Evolutionary conservation across 495 filamentous ascomycete species (phyloP).

Genomic region (Haplographium delicatum): DNA sequence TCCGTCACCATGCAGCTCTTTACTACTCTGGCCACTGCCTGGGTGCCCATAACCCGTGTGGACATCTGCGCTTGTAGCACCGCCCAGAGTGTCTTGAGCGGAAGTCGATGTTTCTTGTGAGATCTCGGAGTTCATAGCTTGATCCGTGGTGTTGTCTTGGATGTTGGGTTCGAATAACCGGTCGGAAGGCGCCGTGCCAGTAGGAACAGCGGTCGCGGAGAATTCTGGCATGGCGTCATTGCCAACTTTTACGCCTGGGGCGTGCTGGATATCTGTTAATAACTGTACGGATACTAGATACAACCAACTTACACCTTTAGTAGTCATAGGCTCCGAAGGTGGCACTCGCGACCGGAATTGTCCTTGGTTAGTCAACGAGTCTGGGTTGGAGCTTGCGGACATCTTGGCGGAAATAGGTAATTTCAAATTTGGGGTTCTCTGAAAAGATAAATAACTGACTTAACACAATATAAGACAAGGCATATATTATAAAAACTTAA

Average conservation of each 20-base stretch:
- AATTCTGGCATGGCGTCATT: conserved; percentile 60
- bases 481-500: no score
- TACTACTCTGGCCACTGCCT: conserved; percentile 52
- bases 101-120: conserved; percentile 36
- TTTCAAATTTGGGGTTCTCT: neutral
- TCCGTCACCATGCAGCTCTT: conserved; percentile 51
- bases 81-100: conserved; percentile 51
- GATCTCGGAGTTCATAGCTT: conserved; percentile 41
- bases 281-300: no score
- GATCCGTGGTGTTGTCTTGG: conserved; percentile 31
- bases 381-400: conserved; percentile 54
- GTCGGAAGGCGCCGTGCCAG: conserved; percentile 60
- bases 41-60: conserved; percentile 58
- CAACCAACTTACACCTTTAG: conserved; percentile 46
- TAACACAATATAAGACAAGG: no score
- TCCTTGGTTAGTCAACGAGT: conserved; percentile 51
- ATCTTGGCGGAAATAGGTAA: conserved; percentile 34
- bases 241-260: conserved; percentile 56
- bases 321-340: conserved; percentile 46
- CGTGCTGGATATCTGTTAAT: conserved; percentile 45
- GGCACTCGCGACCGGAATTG: conserved; percentile 49
- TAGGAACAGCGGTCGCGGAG: conserved; percentile 50
- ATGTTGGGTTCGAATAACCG: conserved; percentile 56
- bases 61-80: conserved; percentile 59
- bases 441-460: no score